These are phyloP conservation scores for Begonia peltatifolia DNA, from an alignment of 306 rosid genomes.

Conservation along the genomic window DNA sequence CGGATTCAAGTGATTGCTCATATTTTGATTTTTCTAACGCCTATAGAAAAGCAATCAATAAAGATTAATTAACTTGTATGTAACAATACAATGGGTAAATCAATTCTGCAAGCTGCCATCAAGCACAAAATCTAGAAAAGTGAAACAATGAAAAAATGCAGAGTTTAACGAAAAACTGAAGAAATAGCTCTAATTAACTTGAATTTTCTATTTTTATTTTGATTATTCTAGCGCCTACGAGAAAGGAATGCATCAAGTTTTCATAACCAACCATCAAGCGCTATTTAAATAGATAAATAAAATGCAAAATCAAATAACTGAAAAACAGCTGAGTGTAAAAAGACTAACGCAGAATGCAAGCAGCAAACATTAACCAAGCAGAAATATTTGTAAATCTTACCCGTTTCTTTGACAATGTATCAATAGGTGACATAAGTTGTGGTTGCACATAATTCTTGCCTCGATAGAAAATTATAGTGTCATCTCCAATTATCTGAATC, in stretches of 20 bases:
- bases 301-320: too few relatives aligned
- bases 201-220: too few relatives aligned
- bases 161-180: background rate
- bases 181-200: too few relatives aligned
- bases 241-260: background rate
- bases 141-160: background rate
- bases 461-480: conserved; percentile 70
- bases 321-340: background rate
- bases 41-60: conserved; percentile 19
- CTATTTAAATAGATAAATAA: background rate
- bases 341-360: background rate
- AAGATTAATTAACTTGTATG: background rate
- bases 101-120: background rate
- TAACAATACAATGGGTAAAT: background rate
- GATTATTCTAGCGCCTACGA: too few relatives aligned
- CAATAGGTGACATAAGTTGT: conserved; percentile 71
- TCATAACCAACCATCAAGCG: background rate
- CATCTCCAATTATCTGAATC: conserved; percentile 65
- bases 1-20: conserved; percentile 82
- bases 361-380: background rate
- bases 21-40: conserved; percentile 90
- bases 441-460: conserved; percentile 81
- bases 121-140: background rate
- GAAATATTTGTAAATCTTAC: conserved; percentile 20
- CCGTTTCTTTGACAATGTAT: conserved; percentile 83